Base-by-base conservation (phyloP, 2,329 filamentous ascomycete species). In the Claviceps quebecensis region DNA sequence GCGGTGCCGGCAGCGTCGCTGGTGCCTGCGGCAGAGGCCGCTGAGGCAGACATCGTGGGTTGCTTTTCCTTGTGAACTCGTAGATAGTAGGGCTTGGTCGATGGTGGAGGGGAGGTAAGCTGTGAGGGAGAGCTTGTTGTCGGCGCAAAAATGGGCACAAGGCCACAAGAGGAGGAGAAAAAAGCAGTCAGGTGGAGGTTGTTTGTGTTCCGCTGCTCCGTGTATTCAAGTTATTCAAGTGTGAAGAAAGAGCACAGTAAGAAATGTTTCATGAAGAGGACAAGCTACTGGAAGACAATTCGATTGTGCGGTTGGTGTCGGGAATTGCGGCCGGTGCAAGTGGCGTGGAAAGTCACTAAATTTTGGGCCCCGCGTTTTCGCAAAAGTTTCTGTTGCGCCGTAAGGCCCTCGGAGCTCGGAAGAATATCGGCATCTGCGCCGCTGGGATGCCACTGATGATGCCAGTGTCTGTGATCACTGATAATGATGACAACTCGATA, bases 1-100 rank as follows among this genome's bases (percentile, higher is more conserved):
- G 64, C 65, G 23, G 59, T 55, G 1, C 65, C 62, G 55, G 63
- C 62, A 55, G 63, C 61, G 17, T 69, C 67, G 53, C 54, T 58
- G 34, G 58, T 61, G 43, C 60, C 61, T 11, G 55, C 56, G 39
- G 56, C 56, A 5, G 58, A 54, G 7, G 56, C 52, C 39, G 59
- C 56, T 39, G 63, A 54, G 53, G 60, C 57, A 37, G 65, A 59
- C 64, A 65, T 65, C 46, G 39, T 49, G 54, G 45, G 23, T 40
- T 46, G 39, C 29, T 34, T 34, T 34, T 36, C 17, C 14, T 45
- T 17, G 36, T 40, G 22, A 34, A 47, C 26, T 47, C 37, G n/a
- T 17, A 17, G 47, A 8, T 44, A 4, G 29, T 34, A 34, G 29
- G 29, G 9, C 29, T 38, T 44, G 41, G 4, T 38, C 13, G 7